Conservation (phyloP, 1,284 basidiomycete genomes). For the Ganoderma meredithae region DNA sequence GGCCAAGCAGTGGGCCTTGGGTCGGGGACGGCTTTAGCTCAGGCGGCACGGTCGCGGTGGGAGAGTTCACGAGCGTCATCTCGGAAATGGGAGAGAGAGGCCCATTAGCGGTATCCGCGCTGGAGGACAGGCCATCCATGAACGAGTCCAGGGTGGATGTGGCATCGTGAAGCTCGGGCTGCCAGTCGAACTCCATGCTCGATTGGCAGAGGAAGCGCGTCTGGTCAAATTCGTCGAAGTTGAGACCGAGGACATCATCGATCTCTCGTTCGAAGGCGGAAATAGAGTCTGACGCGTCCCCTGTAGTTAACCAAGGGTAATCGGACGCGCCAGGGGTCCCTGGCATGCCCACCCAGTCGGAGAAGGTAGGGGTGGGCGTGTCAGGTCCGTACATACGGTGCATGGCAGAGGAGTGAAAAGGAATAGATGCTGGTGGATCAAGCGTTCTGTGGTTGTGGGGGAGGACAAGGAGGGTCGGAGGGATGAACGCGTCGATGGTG, state of each 20-base stretch:
- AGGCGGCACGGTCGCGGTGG: not conserved
- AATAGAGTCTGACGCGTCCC: conserved; percentile 1
- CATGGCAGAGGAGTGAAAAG: not conserved
- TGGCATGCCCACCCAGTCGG: conserved; percentile 8
- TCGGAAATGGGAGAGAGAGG: conserved; percentile 1
- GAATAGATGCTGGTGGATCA: not conserved
- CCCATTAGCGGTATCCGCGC: not conserved
- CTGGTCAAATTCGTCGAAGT: not conserved
- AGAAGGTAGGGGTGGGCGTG: not conserved
- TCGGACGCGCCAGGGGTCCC: conserved; percentile 4
- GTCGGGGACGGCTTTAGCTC: not conserved
- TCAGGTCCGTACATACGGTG: not conserved
- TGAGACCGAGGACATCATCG: not conserved
- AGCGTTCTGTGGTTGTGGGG: not conserved
- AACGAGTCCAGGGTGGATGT: not conserved
- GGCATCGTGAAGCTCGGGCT: not conserved
- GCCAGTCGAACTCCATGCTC: conserved; percentile 1
- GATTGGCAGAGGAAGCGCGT: not conserved
- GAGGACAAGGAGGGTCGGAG: not conserved
- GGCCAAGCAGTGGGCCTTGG: not conserved
- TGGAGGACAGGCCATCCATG: not conserved
- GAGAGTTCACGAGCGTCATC: conserved; percentile 1
- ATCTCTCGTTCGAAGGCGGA: conserved; percentile 8
- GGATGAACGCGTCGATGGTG: not conserved
- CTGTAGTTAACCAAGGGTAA: conserved; percentile 5